Conservation (phyloP, 148 eudicot species). For the Chenopodium formosanum region DNA sequence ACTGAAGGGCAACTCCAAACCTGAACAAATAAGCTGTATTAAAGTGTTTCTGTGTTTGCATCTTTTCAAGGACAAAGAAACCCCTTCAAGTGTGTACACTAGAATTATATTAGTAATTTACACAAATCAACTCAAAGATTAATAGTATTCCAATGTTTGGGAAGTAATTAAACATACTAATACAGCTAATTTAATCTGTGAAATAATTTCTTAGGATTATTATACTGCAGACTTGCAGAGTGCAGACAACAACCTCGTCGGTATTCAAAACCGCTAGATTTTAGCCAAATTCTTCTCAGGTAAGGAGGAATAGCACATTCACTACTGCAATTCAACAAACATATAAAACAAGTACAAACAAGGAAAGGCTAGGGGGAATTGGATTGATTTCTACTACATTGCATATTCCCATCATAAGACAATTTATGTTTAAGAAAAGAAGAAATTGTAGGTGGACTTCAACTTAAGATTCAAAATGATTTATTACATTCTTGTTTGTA, state of each 20-base stretch:
- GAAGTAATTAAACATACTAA: constrained; percentile 47
- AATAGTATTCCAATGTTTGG: constrained; percentile 46
- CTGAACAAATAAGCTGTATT: background rate
- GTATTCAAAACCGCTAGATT: background rate
- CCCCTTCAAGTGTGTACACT: background rate
- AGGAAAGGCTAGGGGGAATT: background rate
- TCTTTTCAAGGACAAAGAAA: background rate
- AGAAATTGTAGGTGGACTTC: background rate
- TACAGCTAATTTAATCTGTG: background rate
- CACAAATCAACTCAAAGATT: background rate
- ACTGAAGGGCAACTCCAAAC: background rate
- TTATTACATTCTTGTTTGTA: background rate
- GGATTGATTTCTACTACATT: background rate
- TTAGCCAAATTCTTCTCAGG: background rate
- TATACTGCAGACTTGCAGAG: background rate
- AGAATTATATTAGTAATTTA: too few relatives aligned
- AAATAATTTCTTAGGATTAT: too few relatives aligned
- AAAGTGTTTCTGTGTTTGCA: background rate
- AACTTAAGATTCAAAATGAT: background rate
- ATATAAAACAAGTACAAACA: too few relatives aligned
- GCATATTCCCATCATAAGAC: background rate
- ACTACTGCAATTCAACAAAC: background rate
- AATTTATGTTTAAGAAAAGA: background rate
- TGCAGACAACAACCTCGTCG: background rate
- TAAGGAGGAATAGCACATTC: background rate